Evolutionary conservation across 306 rosid genomes (phyloP), one percentile per base, ranked within the genome.

Genomic region (Vigna angularis): DNA sequence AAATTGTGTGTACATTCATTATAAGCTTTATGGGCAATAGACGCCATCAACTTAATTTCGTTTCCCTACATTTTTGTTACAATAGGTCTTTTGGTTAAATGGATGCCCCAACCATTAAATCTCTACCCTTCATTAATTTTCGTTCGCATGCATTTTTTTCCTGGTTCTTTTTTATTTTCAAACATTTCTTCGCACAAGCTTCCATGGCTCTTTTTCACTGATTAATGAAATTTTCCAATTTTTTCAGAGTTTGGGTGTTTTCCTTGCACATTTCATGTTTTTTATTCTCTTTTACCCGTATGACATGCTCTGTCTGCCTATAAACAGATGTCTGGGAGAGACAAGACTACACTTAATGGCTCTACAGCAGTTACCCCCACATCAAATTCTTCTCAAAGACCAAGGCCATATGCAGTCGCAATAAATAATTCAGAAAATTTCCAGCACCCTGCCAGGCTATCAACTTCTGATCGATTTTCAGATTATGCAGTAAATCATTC

Each of bases 291-390:
- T 34, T 20, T 16, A 49, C 45, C 45, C 45, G 9, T 40, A 74
- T 85, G 76, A 79, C 18, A 36, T 53, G 36, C 65, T 55, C 72
- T 4, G 47, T 52, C 59, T 73, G 73, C 82, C 78, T 67, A 63
- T 83, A 45, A 65, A 86, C 89, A 94, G 97, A 90, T 89, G 72
- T 90, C 98, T 80, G 98, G 95, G 56, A 93, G 82, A 88, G 98
- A 92, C 88, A 92, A 88, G 81, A 62, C 73, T 62, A 79, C 89
- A 18, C 78, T 87, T 52, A 88, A 83, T 82, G 82, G 53, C 65
- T 79, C 84, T 34, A n/a, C 85, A 7, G 81, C 80, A 61, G 64
- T 36, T 57, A 83, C 87, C 26, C 88, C 91, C 34, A 22, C 91
- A 8, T 73, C 91, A 42, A 92, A 82, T 82, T 50, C 90, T 78